Evolutionary conservation across 345 rosid genomes (phyloP).

Genomic region (Melaleuca quinquenervia): DNA sequence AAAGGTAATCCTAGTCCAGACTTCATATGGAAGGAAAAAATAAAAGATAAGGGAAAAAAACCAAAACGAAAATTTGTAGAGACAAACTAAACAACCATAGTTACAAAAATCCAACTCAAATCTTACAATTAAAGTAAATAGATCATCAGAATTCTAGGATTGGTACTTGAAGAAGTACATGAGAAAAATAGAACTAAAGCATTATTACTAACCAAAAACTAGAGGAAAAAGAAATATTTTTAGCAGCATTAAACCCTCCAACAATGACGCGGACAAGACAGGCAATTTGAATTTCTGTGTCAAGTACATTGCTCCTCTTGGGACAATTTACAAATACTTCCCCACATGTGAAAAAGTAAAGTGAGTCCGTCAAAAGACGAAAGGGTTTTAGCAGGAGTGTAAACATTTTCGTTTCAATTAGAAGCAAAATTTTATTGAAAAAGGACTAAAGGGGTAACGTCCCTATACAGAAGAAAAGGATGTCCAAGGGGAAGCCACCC

Average conservation of each 20-base stretch:
- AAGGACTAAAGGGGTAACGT: background rate
- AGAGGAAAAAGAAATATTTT: background rate
- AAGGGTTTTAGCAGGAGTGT: background rate
- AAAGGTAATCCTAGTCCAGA: background rate
- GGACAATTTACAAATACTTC: background rate
- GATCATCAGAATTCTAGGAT: background rate
- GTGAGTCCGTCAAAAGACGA: background rate
- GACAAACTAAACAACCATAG: background rate
- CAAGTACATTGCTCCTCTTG: background rate
- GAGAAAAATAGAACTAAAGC: background rate
- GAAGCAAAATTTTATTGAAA: background rate
- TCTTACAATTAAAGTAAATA: background rate
- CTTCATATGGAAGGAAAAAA: background rate
- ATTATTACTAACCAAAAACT: background rate
- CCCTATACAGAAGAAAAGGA: background rate
- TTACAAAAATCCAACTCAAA: background rate
- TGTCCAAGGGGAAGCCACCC: background rate
- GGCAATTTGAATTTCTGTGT: background rate
- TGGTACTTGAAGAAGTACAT: background rate
- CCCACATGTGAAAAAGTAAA: background rate
- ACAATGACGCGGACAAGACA: background rate
- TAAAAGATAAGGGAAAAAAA: background rate
- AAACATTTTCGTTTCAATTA: background rate
- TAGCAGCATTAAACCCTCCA: background rate
- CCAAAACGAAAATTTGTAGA: background rate